These are phyloP conservation scores for Oryza australiensis DNA, from an alignment of 176 grass and related monocot genomes.

Conservation along the genomic window DNA sequence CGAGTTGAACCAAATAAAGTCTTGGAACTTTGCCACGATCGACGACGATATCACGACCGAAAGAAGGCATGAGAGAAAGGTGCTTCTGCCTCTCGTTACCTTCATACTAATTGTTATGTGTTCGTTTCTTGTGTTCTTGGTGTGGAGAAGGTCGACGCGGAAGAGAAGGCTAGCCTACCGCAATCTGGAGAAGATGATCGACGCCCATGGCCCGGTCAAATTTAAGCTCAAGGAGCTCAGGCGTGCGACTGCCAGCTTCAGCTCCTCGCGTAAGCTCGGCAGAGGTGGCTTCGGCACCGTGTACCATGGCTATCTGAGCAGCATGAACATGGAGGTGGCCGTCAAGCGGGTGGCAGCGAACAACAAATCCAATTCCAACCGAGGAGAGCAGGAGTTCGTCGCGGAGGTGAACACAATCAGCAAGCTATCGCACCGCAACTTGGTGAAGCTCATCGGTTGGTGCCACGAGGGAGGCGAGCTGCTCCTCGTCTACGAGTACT, in stretches of 20 bases:
- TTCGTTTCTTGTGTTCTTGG: not conserved
- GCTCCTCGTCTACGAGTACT: slow-evolving; percentile 58
- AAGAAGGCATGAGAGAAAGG: not conserved
- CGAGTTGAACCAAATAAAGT: slow-evolving; percentile 21
- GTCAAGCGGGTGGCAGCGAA: slow-evolving; percentile 44
- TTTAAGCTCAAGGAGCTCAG: slow-evolving; percentile 49
- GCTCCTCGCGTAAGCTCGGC: slow-evolving; percentile 24
- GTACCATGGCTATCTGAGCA: slow-evolving; percentile 33
- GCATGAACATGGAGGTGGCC: slow-evolving; percentile 36
- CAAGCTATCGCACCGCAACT: slow-evolving; percentile 70
- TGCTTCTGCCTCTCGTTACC: not conserved
- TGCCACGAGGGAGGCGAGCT: slow-evolving; percentile 54
- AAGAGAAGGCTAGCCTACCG: slow-evolving; percentile 28
- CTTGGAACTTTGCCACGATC: not conserved
- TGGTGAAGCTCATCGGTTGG: slow-evolving; percentile 59
- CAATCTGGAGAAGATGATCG: slow-evolving; percentile 46
- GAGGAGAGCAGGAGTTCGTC: slow-evolving; percentile 51
- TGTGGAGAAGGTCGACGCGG: slow-evolving; percentile 1
- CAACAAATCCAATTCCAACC: not conserved
- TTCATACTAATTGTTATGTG: not conserved
- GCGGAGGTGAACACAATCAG: slow-evolving; percentile 67
- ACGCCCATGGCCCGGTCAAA: slow-evolving; percentile 25
- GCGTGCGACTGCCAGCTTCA: slow-evolving; percentile 32
- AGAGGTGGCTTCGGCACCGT: slow-evolving; percentile 51
- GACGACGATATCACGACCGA: not conserved